Evolutionary conservation across 2,329 filamentous ascomycete species (phyloP).

Genomic region (Ophiobolus disseminans): DNA sequence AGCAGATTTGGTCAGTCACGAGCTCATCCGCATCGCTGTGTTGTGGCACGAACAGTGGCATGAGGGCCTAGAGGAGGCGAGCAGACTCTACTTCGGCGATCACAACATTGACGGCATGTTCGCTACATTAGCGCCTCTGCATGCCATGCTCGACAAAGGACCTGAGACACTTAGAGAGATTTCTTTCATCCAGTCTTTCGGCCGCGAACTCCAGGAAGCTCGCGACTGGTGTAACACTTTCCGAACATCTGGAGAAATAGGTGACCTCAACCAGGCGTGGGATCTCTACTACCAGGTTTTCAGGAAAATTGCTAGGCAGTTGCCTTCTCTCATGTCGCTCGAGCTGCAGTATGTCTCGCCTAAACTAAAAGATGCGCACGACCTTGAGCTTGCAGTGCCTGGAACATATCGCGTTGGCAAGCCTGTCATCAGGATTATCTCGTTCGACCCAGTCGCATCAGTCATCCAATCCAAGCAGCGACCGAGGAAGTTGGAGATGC

Average conservation of each 20-base stretch:
- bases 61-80: conserved; percentile 95
- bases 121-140: conserved; percentile 83
- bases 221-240: conserved; percentile 96
- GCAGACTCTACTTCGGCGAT: conserved; percentile 94
- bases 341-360: conserved; percentile 98
- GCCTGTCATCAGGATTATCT: conserved; percentile 82
- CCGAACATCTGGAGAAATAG: conserved; percentile 84
- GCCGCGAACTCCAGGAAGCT: conserved; percentile 91
- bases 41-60: conserved; percentile 99
- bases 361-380: conserved; percentile 81
- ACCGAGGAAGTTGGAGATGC: conserved; percentile 85
- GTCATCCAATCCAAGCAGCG: conserved; percentile 98
- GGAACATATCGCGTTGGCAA: conserved; percentile 86
- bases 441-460: conserved; percentile 86
- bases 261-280: conserved; percentile 97
- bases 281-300: conserved; percentile 99
- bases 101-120: conserved; percentile 99
- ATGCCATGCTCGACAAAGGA: conserved; percentile 87
- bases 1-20: conserved; percentile 91
- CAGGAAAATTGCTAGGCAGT: conserved; percentile 89
- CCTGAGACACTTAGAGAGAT: conserved; percentile 94
- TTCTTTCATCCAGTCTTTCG: conserved; percentile 97
- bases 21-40: conserved; percentile 95
- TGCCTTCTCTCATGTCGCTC: conserved; percentile 89
- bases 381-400: conserved; percentile 93